Evolutionary conservation across 768 basidiomycete species (phyloP).

Genomic region (Suillus cothurnatus): DNA sequence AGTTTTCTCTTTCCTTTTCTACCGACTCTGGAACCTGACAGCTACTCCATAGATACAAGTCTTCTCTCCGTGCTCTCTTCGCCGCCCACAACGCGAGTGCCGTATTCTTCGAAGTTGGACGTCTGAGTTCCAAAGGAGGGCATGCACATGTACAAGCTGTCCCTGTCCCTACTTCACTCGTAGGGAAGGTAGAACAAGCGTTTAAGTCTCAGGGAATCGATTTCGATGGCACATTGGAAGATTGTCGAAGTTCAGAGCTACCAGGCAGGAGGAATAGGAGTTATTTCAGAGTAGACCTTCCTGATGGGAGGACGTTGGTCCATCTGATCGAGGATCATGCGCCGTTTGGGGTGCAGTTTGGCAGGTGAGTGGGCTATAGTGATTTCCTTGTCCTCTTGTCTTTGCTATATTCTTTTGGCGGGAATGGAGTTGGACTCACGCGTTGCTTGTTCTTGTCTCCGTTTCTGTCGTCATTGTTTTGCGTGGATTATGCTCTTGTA

Average conservation of each 20-base stretch:
- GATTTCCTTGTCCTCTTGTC: background rate
- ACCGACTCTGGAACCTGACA: constrained; percentile 2
- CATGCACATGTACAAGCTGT: constrained; percentile 93
- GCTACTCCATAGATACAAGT: constrained; percentile 63
- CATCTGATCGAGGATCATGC: constrained; percentile 79
- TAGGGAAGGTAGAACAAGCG: constrained; percentile 64
- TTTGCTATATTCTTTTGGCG: background rate
- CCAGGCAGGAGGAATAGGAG: constrained; percentile 36
- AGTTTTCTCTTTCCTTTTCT: constrained; percentile 7
- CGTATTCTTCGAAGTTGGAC: constrained; percentile 87
- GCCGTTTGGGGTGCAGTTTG: constrained; percentile 91
- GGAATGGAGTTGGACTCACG: background rate
- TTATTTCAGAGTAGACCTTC: constrained; percentile 92
- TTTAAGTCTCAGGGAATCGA: constrained; percentile 71
- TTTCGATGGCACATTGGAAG: constrained; percentile 67
- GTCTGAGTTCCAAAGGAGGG: constrained; percentile 82
- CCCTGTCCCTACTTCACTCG: constrained; percentile 68
- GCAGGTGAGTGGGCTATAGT: constrained; percentile 60
- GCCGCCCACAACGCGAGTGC: constrained; percentile 66
- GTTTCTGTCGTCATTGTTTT: background rate
- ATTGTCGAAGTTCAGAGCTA: constrained; percentile 42
- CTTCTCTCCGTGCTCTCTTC: constrained; percentile 71
- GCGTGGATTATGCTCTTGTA: background rate
- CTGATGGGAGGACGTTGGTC: constrained; percentile 82
- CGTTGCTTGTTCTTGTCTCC: background rate